phyloP scores from a whole-genome alignment of 495 filamentous ascomycete species.

The Podospora bellae-mahoneyi region DNA sequence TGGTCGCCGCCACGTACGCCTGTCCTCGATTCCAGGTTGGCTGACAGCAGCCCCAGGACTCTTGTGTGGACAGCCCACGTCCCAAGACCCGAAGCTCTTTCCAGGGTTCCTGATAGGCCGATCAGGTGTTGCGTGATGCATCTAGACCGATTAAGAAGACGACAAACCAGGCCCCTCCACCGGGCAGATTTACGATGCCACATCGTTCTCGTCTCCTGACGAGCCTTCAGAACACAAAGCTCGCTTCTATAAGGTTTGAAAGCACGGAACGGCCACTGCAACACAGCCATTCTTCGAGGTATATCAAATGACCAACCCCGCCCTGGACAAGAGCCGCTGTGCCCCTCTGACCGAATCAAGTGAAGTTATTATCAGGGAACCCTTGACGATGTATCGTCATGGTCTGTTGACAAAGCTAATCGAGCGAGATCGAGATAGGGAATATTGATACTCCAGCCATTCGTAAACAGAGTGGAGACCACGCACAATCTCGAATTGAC shows the following conservation, averaged over 20 bases:
- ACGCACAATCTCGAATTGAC: not conserved
- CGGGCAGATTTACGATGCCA: not conserved
- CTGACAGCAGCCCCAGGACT: not conserved
- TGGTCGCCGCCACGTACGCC: not conserved
- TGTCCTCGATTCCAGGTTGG: too few relatives aligned
- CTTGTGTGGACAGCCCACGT: not conserved
- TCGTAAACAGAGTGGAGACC: not conserved
- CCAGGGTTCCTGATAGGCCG: not conserved
- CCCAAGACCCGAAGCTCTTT: not conserved
- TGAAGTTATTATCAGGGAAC: not conserved
- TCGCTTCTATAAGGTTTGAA: not conserved
- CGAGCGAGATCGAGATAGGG: not conserved
- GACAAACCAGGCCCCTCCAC: not conserved
- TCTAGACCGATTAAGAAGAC: constrained; percentile 1
- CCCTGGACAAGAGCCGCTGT: too few relatives aligned
- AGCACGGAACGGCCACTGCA: not conserved
- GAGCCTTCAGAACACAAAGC: not conserved
- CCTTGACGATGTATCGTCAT: not conserved
- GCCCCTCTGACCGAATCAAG: not conserved
- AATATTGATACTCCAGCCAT: not conserved
- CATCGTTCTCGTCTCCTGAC: not conserved
- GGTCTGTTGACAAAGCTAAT: not conserved
- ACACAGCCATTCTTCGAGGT: not conserved
- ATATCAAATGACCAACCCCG: not conserved
- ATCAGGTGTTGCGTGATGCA: constrained; percentile 7